A percentile compares a stretch with the other conserved stretches of the same genome.
These are phyloP conservation scores for Alisma plantagoaquatica DNA, from an alignment of 106 monocot genomes.

Conservation along the genomic window DNA sequence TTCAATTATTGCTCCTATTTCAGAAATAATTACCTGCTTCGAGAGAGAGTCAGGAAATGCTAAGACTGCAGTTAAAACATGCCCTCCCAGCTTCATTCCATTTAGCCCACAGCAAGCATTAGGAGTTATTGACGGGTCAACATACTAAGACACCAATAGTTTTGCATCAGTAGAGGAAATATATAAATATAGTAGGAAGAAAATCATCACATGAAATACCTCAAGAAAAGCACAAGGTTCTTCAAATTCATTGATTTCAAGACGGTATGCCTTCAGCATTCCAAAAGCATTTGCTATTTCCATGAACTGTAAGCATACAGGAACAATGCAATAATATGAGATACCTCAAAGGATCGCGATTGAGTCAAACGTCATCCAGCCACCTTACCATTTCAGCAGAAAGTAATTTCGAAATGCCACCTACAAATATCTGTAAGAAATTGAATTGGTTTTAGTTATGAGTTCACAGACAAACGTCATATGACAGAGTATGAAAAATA, in stretches of 20 bases:
- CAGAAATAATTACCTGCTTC: slow-evolving; percentile 19
- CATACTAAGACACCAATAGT: slow-evolving; percentile 35
- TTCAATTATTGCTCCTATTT: neutral
- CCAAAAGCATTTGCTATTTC: slow-evolving; percentile 74
- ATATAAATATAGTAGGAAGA: too few species aligned
- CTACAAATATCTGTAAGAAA: slow-evolving; percentile 73
- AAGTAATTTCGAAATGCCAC: slow-evolving; percentile 65
- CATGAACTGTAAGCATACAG: slow-evolving; percentile 42
- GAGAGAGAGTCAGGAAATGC: slow-evolving; percentile 33
- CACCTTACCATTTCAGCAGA: slow-evolving; percentile 72
- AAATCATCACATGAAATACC: slow-evolving; percentile 27
- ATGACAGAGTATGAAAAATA: too few species aligned
- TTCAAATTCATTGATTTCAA: slow-evolving; percentile 53
- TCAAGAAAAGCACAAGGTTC: slow-evolving; percentile 77
- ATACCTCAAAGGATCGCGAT: too few species aligned
- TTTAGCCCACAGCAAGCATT: slow-evolving; percentile 85
- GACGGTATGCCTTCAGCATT: slow-evolving; percentile 52
- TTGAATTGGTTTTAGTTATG: too few species aligned
- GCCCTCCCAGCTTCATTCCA: slow-evolving; percentile 79
- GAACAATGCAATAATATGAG: too few species aligned
- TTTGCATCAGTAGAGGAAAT: neutral
- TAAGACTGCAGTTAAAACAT: slow-evolving; percentile 55
- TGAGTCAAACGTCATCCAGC: too few species aligned
- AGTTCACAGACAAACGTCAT: too few species aligned
- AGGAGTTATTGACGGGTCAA: slow-evolving; percentile 56